A percentile compares a stretch with the other conserved stretches of the same genome.
Conservation (phyloP, 495 filamentous ascomycete genomes). For the Chaetomium cochliodes region DNA sequence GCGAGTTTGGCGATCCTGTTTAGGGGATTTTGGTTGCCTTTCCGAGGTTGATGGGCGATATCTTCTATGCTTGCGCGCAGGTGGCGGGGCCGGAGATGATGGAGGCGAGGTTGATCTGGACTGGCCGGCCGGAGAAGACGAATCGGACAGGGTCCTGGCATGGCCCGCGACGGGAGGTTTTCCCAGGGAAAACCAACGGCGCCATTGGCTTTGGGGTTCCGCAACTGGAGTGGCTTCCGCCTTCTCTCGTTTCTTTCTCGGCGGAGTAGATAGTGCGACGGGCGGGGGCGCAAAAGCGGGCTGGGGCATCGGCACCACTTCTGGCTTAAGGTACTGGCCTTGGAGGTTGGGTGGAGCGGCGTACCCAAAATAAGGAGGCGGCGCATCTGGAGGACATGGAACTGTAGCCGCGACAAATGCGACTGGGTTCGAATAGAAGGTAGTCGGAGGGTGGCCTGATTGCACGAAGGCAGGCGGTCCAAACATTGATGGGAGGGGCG, state of each 20-base stretch:
- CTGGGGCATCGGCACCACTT: background rate
- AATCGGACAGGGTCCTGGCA: constrained; percentile 9
- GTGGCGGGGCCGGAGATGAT: background rate
- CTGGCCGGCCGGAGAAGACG: background rate
- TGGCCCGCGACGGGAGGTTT: background rate
- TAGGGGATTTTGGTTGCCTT: background rate
- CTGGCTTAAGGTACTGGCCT: background rate
- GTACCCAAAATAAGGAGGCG: constrained; percentile 6
- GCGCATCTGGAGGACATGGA: background rate
- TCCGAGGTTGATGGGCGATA: background rate
- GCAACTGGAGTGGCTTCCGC: background rate
- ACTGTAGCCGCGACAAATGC: background rate
- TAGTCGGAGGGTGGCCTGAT: background rate
- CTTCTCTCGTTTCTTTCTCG: background rate
- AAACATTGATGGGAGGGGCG: background rate
- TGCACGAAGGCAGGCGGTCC: background rate
- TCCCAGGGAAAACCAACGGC: constrained; percentile 9
- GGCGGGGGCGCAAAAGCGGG: background rate
- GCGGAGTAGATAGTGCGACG: background rate
- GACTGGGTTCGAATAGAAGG: background rate
- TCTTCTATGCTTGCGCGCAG: background rate
- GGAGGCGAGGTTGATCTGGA: constrained; percentile 7
- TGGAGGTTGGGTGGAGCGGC: background rate
- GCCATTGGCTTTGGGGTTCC: background rate
- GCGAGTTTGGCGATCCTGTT: background rate